A percentile compares a stretch with the other conserved stretches of the same genome.
phyloP scores from a whole-genome alignment of 495 filamentous ascomycete species.

The Aspergillus campestris region DNA sequence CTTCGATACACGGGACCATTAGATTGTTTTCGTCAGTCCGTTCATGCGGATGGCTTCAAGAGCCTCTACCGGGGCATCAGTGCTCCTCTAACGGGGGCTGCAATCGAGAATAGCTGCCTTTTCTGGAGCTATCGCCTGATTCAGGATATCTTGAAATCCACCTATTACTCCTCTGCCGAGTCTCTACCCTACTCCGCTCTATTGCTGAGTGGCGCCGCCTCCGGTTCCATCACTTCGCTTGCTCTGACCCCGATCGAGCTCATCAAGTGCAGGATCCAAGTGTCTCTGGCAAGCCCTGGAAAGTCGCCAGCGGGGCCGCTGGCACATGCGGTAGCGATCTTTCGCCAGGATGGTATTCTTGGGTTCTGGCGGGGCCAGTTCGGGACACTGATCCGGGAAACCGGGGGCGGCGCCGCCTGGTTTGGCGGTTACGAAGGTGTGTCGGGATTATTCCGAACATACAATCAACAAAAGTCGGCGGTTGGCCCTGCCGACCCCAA shows the following conservation, averaged over 20 bases:
- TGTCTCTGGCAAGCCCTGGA: slow-evolving; percentile 42
- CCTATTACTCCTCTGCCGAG: slow-evolving; percentile 41
- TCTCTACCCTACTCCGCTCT: slow-evolving; percentile 64
- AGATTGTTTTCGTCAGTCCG: slow-evolving; percentile 86
- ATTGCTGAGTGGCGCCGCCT: slow-evolving; percentile 66
- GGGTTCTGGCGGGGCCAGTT: slow-evolving; percentile 96
- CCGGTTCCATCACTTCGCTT: slow-evolving; percentile 85
- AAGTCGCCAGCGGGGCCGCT: slow-evolving; percentile 41
- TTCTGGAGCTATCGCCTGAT: slow-evolving; percentile 79
- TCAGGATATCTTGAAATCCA: slow-evolving; percentile 57
- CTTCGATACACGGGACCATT: slow-evolving; percentile 78
- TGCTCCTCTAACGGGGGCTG: slow-evolving; percentile 84
- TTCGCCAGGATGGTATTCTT: slow-evolving; percentile 64
- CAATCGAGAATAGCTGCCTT: slow-evolving; percentile 84
- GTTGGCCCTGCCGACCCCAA: neutral
- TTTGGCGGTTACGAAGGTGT: slow-evolving; percentile 88
- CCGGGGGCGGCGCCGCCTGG: slow-evolving; percentile 89
- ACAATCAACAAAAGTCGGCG: slow-evolving; percentile 16
- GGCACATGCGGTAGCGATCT: slow-evolving; percentile 63
- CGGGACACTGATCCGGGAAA: slow-evolving; percentile 89
- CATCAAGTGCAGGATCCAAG: slow-evolving; percentile 98
- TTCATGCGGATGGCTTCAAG: slow-evolving; percentile 58
- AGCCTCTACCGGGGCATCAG: slow-evolving; percentile 91
- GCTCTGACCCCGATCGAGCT: slow-evolving; percentile 93
- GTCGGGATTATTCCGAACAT: slow-evolving; percentile 51